Evolutionary conservation across 78 protist genomes (phyloP).

Genomic region (Dictyostelium purpureum): DNA sequence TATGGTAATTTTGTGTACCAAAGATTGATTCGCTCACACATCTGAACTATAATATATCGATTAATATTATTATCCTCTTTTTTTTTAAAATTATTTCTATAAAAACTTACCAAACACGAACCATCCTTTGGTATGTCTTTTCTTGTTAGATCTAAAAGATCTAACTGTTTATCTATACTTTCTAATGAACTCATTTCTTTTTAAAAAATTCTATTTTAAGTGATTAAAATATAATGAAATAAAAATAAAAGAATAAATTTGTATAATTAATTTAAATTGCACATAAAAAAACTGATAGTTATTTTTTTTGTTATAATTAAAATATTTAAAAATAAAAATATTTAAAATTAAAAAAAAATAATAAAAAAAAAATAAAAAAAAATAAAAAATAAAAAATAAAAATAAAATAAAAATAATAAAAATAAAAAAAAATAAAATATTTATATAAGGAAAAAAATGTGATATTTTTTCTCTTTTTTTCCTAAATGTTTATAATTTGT

Average conservation of each 20-base stretch:
- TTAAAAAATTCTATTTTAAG: not conserved
- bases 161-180: constrained; percentile 9
- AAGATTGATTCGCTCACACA: constrained; percentile 60
- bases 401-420: too few species aligned
- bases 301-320: too few species aligned
- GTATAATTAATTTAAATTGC: too few species aligned
- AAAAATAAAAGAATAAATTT: not conserved
- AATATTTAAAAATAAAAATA: too few species aligned
- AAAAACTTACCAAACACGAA: constrained; percentile 29
- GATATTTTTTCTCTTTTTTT: too few species aligned
- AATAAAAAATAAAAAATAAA: too few species aligned
- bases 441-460: too few species aligned
- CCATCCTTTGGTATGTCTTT: constrained; percentile 75
- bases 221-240: not conserved
- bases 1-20: constrained; percentile 47
- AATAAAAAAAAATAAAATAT: too few species aligned
- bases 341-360: too few species aligned
- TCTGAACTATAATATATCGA: constrained; percentile 3
- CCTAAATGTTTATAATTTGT: too few species aligned
- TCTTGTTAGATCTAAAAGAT: not conserved
- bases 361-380: too few species aligned
- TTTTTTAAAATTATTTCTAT: not conserved
- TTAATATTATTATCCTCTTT: not conserved
- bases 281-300: too few species aligned
- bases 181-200: not conserved